A percentile compares a stretch with the other conserved stretches of the same genome.
These are phyloP conservation scores for Curvularia verruculosa DNA, from an alignment of 2,329 filamentous ascomycete genomes.

Conservation along the genomic window DNA sequence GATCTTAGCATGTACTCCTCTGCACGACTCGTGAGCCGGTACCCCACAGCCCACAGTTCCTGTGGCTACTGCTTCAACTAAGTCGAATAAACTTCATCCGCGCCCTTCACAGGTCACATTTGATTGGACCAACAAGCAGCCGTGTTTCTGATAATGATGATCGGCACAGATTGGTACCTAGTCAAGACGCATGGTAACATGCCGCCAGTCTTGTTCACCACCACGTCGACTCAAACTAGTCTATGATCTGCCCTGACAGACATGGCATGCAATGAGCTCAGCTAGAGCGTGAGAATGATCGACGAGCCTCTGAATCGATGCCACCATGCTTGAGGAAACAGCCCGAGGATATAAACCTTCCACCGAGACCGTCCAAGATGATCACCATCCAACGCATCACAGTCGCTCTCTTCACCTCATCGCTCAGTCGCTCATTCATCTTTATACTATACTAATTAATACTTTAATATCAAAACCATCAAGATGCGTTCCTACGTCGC, in stretches of 20 bases:
- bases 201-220: not conserved
- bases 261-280: not conserved
- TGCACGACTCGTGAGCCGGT: not conserved
- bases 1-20: not conserved
- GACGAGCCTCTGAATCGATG: conserved; percentile 4
- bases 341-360: conserved; percentile 8
- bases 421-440: conserved; percentile 5
- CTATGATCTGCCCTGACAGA: not conserved
- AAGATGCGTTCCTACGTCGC: conserved; percentile 23
- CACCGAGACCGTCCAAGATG: not conserved
- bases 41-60: conserved; percentile 6
- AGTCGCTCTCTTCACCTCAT: conserved; percentile 7
- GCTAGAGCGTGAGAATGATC: conserved; percentile 4
- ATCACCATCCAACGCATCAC: conserved; percentile 11
- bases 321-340: not conserved
- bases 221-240: not conserved
- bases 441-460: not conserved
- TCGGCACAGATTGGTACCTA: conserved; percentile 2
- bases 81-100: conserved; percentile 2
- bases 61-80: not conserved
- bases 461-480: conserved; percentile 3
- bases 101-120: not conserved
- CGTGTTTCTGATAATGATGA: conserved; percentile 4
- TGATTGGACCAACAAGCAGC: not conserved
- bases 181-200: not conserved